Percentiles rank a stretch among this genome's conserved stretches.
Evolutionary conservation across 352 stramenopile genomes (phyloP).

Genomic region (Pythium sukuiense): DNA sequence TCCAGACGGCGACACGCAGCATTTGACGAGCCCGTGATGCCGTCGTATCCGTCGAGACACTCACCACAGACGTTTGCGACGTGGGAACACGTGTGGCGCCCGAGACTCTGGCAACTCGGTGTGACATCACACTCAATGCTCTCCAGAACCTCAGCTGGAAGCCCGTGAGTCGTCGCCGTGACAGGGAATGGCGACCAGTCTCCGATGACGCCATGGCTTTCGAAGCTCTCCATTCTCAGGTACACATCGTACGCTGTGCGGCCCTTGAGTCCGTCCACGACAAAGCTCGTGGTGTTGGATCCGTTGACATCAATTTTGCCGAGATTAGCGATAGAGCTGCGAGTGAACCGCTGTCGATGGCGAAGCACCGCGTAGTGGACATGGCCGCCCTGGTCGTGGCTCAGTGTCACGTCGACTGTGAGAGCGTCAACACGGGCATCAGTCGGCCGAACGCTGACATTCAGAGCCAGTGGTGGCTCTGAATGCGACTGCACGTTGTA

Average conservation of each 20-base stretch:
- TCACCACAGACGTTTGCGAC: slow-evolving; percentile 63
- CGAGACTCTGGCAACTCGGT: slow-evolving; percentile 47
- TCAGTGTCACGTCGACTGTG: slow-evolving; percentile 49
- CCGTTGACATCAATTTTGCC: slow-evolving; percentile 20
- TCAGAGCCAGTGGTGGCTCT: slow-evolving; percentile 36
- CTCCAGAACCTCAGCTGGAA: slow-evolving; percentile 67
- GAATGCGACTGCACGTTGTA: slow-evolving; percentile 52
- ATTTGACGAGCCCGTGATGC: slow-evolving; percentile 37
- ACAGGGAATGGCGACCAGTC: slow-evolving; percentile 50
- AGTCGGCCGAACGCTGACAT: slow-evolving; percentile 42
- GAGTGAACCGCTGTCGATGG: slow-evolving; percentile 32
- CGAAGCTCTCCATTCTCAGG: slow-evolving; percentile 71
- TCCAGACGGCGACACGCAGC: slow-evolving; percentile 31
- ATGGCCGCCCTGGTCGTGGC: slow-evolving; percentile 37
- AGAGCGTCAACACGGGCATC: slow-evolving; percentile 73
- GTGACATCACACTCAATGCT: slow-evolving; percentile 49
- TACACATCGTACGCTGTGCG: slow-evolving; percentile 73
- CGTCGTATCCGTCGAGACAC: slow-evolving; percentile 60
- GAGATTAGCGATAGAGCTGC: slow-evolving; percentile 15
- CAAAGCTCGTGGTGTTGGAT: slow-evolving; percentile 35
- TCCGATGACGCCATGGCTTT: slow-evolving; percentile 67
- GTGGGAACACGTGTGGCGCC: slow-evolving; percentile 51
- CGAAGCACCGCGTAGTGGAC: slow-evolving; percentile 63
- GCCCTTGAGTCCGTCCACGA: slow-evolving; percentile 50
- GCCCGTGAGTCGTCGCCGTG: slow-evolving; percentile 55